Percentiles rank a stretch among this genome's conserved stretches.
Evolutionary conservation across 305 asterid species (phyloP).

Genomic region (Galium porrigens): DNA sequence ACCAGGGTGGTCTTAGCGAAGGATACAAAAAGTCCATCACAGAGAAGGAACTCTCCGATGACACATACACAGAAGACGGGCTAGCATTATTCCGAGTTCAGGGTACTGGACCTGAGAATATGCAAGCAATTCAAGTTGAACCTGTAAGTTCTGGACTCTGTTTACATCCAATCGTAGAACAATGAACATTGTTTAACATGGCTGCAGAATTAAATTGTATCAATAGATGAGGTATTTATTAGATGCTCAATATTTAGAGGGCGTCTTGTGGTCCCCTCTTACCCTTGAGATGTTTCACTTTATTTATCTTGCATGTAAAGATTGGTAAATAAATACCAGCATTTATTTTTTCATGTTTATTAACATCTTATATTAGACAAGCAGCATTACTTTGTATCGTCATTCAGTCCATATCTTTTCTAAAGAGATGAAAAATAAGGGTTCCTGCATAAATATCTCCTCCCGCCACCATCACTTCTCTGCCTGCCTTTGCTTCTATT

Average conservation of each 20-base stretch:
- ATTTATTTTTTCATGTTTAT: neutral
- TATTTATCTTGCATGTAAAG: neutral
- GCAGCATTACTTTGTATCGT: neutral
- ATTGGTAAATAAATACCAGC: neutral
- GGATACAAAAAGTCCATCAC: conserved; percentile 64
- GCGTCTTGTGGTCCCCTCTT: neutral
- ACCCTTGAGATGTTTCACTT: neutral
- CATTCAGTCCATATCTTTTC: neutral
- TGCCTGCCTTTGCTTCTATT: conserved; percentile 1
- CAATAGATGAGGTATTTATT: neutral
- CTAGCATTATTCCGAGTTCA: conserved; percentile 87
- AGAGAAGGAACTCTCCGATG: conserved; percentile 57
- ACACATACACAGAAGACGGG: conserved; percentile 72
- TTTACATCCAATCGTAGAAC: neutral
- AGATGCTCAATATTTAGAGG: neutral
- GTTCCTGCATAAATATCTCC: neutral
- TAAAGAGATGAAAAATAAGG: neutral
- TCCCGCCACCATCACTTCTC: neutral
- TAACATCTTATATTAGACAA: neutral
- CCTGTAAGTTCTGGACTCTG: conserved; percentile 40
- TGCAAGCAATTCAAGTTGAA: conserved; percentile 99
- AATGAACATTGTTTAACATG: neutral
- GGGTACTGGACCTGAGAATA: conserved; percentile 96
- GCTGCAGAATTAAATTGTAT: neutral
- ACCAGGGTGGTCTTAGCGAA: conserved; percentile 86